phyloP scores from a whole-genome alignment of 768 basidiomycete species.

The Coprinopsis sp. region DNA sequence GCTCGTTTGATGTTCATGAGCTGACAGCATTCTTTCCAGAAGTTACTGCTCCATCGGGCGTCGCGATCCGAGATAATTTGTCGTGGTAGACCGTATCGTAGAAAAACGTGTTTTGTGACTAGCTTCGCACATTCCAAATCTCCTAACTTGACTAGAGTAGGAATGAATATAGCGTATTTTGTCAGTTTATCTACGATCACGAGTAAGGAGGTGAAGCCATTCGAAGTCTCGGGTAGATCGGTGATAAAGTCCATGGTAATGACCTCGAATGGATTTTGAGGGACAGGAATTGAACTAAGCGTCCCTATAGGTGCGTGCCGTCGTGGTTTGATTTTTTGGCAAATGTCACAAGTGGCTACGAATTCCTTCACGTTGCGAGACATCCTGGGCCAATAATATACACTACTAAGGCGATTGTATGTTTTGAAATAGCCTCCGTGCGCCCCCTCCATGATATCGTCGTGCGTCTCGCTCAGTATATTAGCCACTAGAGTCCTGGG shows the following conservation, averaged over 20 bases:
- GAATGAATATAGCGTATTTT: slow-evolving; percentile 38
- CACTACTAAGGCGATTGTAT: slow-evolving; percentile 17
- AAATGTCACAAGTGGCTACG: slow-evolving; percentile 21
- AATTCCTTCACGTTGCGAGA: slow-evolving; percentile 18
- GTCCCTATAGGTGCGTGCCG: slow-evolving; percentile 28
- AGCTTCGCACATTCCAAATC: slow-evolving; percentile 23
- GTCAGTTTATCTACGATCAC: slow-evolving; percentile 34
- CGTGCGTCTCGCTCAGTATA: slow-evolving; percentile 23
- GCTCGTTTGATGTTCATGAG: slow-evolving; percentile 21
- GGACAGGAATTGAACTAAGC: slow-evolving; percentile 31
- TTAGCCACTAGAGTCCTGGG: slow-evolving; percentile 13
- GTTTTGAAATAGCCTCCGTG: slow-evolving; percentile 25
- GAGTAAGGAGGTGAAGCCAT: slow-evolving; percentile 24
- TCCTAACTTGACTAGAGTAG: slow-evolving; percentile 20
- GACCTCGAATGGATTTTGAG: slow-evolving; percentile 25
- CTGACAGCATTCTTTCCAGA: slow-evolving; percentile 23
- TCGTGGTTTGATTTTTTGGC: too few species aligned
- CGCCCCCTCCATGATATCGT: slow-evolving; percentile 19
- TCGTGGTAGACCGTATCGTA: slow-evolving; percentile 20
- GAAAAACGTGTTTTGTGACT: slow-evolving; percentile 25
- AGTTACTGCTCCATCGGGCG: slow-evolving; percentile 20
- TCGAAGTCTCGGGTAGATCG: slow-evolving; percentile 23
- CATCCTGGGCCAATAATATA: slow-evolving; percentile 32
- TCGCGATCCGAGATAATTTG: slow-evolving; percentile 28
- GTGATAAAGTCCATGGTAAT: slow-evolving; percentile 33